A percentile compares a stretch with the other conserved stretches of the same genome.
Evolutionary conservation across 2,329 filamentous ascomycete species (phyloP).

Genomic region (Beauveria pseudobassiana): DNA sequence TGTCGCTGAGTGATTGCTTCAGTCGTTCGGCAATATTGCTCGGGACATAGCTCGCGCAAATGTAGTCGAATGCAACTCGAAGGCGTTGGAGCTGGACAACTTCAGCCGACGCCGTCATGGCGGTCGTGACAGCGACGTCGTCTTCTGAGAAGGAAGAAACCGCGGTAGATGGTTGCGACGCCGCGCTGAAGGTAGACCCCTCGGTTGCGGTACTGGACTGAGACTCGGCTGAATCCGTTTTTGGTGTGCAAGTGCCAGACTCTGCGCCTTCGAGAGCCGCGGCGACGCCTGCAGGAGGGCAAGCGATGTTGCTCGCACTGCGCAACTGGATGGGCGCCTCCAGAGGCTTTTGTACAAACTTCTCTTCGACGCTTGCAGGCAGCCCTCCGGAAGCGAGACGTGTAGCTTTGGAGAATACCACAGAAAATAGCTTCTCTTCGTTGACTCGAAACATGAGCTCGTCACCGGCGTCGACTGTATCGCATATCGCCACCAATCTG

Average conservation of each 20-base stretch:
- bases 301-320: slow-evolving; percentile 32
- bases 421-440: slow-evolving; percentile 58
- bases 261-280: slow-evolving; percentile 15
- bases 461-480: slow-evolving; percentile 73
- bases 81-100: slow-evolving; percentile 55
- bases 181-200: slow-evolving; percentile 26
- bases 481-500: slow-evolving; percentile 66
- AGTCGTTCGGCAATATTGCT: slow-evolving; percentile 35
- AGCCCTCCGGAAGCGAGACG: slow-evolving; percentile 58
- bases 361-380: slow-evolving; percentile 76
- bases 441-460: slow-evolving; percentile 80
- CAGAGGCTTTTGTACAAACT: slow-evolving; percentile 68
- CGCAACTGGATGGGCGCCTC: slow-evolving; percentile 69
- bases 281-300: neutral
- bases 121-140: slow-evolving; percentile 29
- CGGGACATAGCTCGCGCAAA: slow-evolving; percentile 54
- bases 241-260: slow-evolving; percentile 21
- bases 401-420: slow-evolving; percentile 64
- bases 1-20: slow-evolving; percentile 30
- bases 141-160: slow-evolving; percentile 36
- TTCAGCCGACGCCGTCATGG: slow-evolving; percentile 39
- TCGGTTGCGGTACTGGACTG: slow-evolving; percentile 33
- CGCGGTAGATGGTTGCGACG: slow-evolving; percentile 36
- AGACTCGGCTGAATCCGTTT: slow-evolving; percentile 30
- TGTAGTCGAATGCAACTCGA: slow-evolving; percentile 56